Percentiles rank a stretch among this genome's conserved stretches.
Evolutionary conservation across 768 basidiomycete genomes (phyloP).

Genomic region (Phylloporus arenicola): DNA sequence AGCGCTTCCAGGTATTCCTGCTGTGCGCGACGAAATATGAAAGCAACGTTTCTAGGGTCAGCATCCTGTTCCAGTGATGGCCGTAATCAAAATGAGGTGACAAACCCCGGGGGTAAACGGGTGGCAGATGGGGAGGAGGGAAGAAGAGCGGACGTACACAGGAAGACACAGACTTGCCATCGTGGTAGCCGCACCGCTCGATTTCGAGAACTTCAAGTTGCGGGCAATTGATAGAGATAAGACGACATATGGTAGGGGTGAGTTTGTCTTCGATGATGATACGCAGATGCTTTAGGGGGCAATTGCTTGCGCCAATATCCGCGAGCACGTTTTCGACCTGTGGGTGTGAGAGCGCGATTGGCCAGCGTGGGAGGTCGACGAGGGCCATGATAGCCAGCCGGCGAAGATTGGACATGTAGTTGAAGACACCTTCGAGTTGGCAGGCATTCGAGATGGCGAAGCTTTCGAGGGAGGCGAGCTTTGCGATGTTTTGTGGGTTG

Average conservation of each 20-base stretch:
- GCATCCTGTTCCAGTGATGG: constrained; percentile 21
- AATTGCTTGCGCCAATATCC: constrained; percentile 29
- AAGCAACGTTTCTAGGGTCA: constrained; percentile 29
- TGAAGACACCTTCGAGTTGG: constrained; percentile 25
- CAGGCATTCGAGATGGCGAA: constrained; percentile 35
- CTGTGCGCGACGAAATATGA: constrained; percentile 24
- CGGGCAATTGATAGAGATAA: constrained; percentile 28
- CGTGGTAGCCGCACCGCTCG: constrained; percentile 34
- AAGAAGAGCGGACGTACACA: constrained; percentile 28
- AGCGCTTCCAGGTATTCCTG: constrained; percentile 33
- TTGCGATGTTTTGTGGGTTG: constrained; percentile 18
- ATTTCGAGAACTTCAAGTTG: constrained; percentile 31
- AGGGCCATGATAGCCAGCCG: constrained; percentile 30
- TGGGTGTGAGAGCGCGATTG: constrained; percentile 31
- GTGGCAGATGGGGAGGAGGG: constrained; percentile 9
- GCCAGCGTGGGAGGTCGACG: constrained; percentile 33
- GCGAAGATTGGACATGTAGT: constrained; percentile 25
- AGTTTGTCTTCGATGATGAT: constrained; percentile 34
- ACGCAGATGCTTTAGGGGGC: constrained; percentile 30
- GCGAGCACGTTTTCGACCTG: constrained; percentile 28
- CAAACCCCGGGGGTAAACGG: constrained; percentile 11
- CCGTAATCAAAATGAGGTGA: constrained; percentile 19
- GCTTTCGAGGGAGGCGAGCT: constrained; percentile 31
- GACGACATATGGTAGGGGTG: constrained; percentile 26
- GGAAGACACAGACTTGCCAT: constrained; percentile 33